Evolutionary conservation across 345 rosid species (phyloP).

Genomic region (Balakata baccata): DNA sequence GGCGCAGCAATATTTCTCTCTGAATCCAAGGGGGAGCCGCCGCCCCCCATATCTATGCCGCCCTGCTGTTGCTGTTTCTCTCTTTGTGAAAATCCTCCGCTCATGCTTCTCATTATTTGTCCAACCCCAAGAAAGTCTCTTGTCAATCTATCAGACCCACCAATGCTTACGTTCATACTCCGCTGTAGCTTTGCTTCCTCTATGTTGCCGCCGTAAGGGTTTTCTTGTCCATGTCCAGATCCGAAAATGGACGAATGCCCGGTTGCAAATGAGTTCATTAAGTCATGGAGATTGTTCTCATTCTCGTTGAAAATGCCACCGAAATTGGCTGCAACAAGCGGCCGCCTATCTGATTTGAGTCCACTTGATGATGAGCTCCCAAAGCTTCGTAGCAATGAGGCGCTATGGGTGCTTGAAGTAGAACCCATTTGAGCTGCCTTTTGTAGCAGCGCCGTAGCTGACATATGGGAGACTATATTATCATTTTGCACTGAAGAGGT

Average conservation of each 20-base stretch:
- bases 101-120: conserved; percentile 45
- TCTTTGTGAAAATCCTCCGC: conserved; percentile 26
- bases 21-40: conserved; percentile 26
- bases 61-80: conserved; percentile 21
- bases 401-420: conserved; percentile 44
- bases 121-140: conserved; percentile 84
- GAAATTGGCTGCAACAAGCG: conserved; percentile 12
- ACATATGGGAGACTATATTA: conserved; percentile 50
- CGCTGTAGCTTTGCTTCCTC: conserved; percentile 32
- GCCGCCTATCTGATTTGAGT: conserved; percentile 14
- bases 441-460: conserved; percentile 79
- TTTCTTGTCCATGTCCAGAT: conserved; percentile 24
- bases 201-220: conserved; percentile 15
- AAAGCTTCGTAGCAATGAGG: conserved; percentile 52
- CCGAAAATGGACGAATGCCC: conserved; percentile 44
- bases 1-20: conserved; percentile 22
- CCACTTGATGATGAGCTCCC: conserved; percentile 42
- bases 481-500: conserved; percentile 46
- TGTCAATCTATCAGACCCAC: conserved; percentile 58
- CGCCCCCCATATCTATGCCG: conserved; percentile 17
- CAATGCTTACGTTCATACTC: conserved; percentile 29
- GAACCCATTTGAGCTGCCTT: conserved; percentile 85
- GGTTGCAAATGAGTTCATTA: conserved; percentile 51
- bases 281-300: conserved; percentile 53
- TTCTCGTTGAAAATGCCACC: conserved; percentile 46